Evolutionary conservation across 768 basidiomycete species (phyloP).

Genomic region (Leccinum rimulosum): DNA sequence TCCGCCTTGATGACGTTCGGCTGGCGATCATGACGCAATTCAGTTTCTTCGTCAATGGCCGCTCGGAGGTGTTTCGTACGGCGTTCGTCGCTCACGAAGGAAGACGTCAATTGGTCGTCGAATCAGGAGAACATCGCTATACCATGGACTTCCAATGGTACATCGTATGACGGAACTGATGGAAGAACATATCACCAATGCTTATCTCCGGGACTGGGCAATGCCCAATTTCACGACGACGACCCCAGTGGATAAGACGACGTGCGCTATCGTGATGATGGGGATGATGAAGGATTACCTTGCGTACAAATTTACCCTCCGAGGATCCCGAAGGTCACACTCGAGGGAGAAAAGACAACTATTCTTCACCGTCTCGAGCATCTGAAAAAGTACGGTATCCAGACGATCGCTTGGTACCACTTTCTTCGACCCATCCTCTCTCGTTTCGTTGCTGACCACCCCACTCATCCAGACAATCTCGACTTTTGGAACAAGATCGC

Average conservation of each 20-base stretch:
- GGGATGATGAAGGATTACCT: constrained; percentile 42
- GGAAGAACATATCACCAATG: constrained; percentile 22
- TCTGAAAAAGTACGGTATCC: constrained; percentile 37
- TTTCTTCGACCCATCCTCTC: constrained; percentile 40
- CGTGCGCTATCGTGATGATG: constrained; percentile 42
- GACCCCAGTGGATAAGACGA: constrained; percentile 36
- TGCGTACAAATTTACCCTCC: constrained; percentile 27
- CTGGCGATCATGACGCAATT: constrained; percentile 36
- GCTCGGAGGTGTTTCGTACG: constrained; percentile 33
- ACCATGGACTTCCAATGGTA: constrained; percentile 30
- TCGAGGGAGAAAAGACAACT: constrained; percentile 36
- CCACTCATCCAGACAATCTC: constrained; percentile 27
- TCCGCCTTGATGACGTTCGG: constrained; percentile 53
- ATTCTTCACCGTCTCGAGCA: constrained; percentile 38
- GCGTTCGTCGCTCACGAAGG: constrained; percentile 30
- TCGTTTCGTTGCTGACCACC: constrained; percentile 35
- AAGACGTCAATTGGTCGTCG: constrained; percentile 28
- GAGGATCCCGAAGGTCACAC: constrained; percentile 43
- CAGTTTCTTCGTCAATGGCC: constrained; percentile 39
- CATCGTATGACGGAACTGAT: constrained; percentile 21
- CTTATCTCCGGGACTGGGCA: constrained; percentile 38
- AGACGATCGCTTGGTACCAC: constrained; percentile 37
- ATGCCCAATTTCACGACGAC: constrained; percentile 46
- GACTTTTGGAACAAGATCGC: constrained; percentile 40
- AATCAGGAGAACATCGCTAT: constrained; percentile 15